Base-by-base conservation (phyloP, 1,284 basidiomycete genomes). In the Porphyrellus sp. region DNA sequence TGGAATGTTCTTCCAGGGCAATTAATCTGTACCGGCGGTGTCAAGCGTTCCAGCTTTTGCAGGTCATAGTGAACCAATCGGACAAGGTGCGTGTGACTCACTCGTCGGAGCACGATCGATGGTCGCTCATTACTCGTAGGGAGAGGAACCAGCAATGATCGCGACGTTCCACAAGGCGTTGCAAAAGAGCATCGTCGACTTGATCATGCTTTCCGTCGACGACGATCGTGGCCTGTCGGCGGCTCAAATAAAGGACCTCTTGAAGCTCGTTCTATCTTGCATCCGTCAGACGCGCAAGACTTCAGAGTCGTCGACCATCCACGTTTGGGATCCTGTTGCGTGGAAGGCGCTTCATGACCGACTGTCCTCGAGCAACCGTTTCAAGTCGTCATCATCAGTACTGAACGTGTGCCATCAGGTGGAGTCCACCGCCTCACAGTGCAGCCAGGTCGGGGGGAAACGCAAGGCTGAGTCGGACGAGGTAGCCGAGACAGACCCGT, bases 11-110 rank as follows among this genome's bases (percentile, higher is more conserved):
- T 2, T 70, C 67, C 27, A 79, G 79, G 54, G 81, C 86, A 4
- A 78, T 87, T 55, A 95, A 94, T 63, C 70, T 75, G 1, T 95
- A 89, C 68, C 78, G 92, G 49, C 83, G 82, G 66, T 77, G 76
- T 53, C 93, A 96, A 68, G 83, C 78, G 8, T 86, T 90, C 66
- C 78, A 83, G 39, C 77, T 98, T 37, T 67, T 96, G 15, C 82
- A 89, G 52, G 70, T 77, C 3, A 73, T 96, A 8, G 59, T 91
- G 40, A 80, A 74, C 48, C 83, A 86, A 55, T 70, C 86, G 16
- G 48, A 52, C 50, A 59, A 54, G 52, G 65, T 68, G 30, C 12
- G 62, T 43, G 4, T 21, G 5, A 41, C 62, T 38, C 27, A 15
- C 13, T 23, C 18, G 11, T 46, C 15, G 4, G 8, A 33, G 34